Conservation (phyloP, 805 yeast species). For the Metschnikowia chrysomelidarum region DNA sequence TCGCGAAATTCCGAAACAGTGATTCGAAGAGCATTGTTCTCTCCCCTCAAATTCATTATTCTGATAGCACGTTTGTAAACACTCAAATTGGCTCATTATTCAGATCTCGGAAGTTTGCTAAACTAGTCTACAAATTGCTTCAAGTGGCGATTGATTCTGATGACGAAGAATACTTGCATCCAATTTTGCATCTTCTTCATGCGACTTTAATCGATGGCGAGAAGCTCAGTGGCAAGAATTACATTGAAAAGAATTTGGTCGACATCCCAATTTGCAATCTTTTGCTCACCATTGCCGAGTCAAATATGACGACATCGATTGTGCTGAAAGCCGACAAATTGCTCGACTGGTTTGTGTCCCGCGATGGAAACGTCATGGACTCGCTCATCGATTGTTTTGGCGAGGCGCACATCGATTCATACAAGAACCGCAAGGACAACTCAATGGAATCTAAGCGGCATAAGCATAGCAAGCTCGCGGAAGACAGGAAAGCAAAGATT, state of each 20-base stretch:
- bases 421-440: constrained; percentile 43
- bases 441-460: constrained; percentile 53
- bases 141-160: constrained; percentile 49
- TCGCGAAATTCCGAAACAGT: constrained; percentile 38
- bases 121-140: constrained; percentile 55
- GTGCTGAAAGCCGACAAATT: constrained; percentile 56
- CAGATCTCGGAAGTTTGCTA: constrained; percentile 52
- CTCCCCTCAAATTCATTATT: constrained; percentile 40
- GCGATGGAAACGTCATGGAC: constrained; percentile 49
- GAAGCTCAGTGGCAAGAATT: constrained; percentile 34
- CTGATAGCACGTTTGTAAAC: constrained; percentile 35
- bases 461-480: constrained; percentile 54
- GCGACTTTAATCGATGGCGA: constrained; percentile 58
- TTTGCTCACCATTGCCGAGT: constrained; percentile 50
- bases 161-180: constrained; percentile 55
- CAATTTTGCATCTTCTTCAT: constrained; percentile 65
- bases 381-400: constrained; percentile 59
- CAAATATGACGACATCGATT: constrained; percentile 47
- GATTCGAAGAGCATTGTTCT: constrained; percentile 46
- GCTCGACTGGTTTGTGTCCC: constrained; percentile 48
- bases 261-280: constrained; percentile 56
- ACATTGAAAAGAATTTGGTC: constrained; percentile 46
- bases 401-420: constrained; percentile 47
- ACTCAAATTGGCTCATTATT: constrained; percentile 47
- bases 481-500: constrained; percentile 59